phyloP scores from a whole-genome alignment of 345 rosid species.

The Ailanthus altissimus region DNA sequence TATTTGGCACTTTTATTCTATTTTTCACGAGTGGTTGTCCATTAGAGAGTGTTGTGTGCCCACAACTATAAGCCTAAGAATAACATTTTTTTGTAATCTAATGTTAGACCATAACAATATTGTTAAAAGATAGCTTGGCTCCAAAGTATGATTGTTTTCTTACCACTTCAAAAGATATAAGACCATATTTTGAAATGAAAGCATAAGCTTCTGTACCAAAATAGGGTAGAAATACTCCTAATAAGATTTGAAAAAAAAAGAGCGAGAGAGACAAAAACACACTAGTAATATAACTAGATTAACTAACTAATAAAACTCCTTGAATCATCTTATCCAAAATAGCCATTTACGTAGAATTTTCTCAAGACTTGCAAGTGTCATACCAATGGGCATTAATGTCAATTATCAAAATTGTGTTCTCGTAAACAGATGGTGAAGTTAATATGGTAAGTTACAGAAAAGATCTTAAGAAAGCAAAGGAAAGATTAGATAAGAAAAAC shows the following conservation, averaged over 20 bases:
- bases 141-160: not conserved
- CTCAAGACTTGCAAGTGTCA: not conserved
- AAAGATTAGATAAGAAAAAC: constrained; percentile 10
- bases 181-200: not conserved
- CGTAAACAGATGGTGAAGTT: not conserved
- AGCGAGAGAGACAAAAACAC: too few relatives aligned
- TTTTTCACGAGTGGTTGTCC: too few relatives aligned
- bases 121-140: not conserved
- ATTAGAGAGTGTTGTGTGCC: not conserved
- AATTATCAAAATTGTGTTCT: not conserved
- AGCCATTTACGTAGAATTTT: constrained; percentile 1
- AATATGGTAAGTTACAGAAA: not conserved
- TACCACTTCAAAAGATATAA: not conserved
- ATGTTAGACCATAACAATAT: not conserved
- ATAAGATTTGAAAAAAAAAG: not conserved
- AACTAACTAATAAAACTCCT: not conserved
- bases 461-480: not conserved
- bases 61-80: not conserved
- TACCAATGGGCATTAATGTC: not conserved
- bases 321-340: not conserved
- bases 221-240: not conserved
- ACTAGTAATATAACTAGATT: not conserved
- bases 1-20: too few relatives aligned
- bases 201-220: not conserved
- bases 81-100: not conserved